These are phyloP conservation scores for Dactylellina sp. DNA, from an alignment of 2,329 filamentous ascomycete genomes.

Conservation along the genomic window DNA sequence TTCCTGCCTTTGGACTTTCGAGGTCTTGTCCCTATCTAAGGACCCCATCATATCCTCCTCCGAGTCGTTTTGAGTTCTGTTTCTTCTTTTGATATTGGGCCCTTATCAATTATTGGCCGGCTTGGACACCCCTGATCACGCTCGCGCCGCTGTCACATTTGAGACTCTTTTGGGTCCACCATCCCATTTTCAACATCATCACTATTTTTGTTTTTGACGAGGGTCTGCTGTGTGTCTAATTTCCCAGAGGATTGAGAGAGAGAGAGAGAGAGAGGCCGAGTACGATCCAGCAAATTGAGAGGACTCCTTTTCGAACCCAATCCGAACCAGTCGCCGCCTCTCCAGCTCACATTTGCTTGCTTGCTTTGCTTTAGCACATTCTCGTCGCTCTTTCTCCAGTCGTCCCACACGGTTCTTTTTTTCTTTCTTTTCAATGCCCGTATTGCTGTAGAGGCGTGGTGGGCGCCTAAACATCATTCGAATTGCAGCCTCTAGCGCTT, in stretches of 20 bases:
- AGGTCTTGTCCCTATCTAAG: slow-evolving; percentile 42
- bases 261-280: slow-evolving; percentile 23
- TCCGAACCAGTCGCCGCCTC: slow-evolving; percentile 44
- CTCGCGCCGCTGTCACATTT: slow-evolving; percentile 57
- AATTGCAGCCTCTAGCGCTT: slow-evolving; percentile 57
- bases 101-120: slow-evolving; percentile 55
- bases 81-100: slow-evolving; percentile 44
- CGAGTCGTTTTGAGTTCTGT: slow-evolving; percentile 34
- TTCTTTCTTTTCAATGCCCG: slow-evolving; percentile 28
- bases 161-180: slow-evolving; percentile 49
- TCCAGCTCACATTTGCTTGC: slow-evolving; percentile 22
- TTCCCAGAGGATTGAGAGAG: slow-evolving; percentile 52
- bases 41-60: slow-evolving; percentile 18
- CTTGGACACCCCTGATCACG: slow-evolving; percentile 51
- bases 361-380: slow-evolving; percentile 36
- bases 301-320: slow-evolving; percentile 54
- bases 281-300: slow-evolving; percentile 53
- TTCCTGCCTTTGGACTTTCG: slow-evolving; percentile 24
- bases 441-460: slow-evolving; percentile 56
- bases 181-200: slow-evolving; percentile 51
- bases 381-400: slow-evolving; percentile 37
- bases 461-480: slow-evolving; percentile 57
- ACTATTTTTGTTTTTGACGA: slow-evolving; percentile 32
- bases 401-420: slow-evolving; percentile 41
- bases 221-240: slow-evolving; percentile 51